Conservation (phyloP, 108 stramenopile genomes). For the Skeletonema tropicum region DNA sequence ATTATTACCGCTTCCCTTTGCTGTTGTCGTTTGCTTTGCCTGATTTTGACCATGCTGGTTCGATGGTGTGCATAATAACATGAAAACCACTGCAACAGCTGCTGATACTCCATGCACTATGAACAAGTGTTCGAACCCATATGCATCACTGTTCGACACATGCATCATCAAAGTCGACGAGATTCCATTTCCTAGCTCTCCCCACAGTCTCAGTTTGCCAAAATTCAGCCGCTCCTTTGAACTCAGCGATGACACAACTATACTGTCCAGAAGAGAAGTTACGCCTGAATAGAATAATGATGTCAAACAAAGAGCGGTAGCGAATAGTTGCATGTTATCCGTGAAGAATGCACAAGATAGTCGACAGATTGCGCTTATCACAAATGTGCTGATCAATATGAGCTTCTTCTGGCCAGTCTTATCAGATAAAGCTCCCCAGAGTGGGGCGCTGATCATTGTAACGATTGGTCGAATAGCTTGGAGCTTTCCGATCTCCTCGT, state of each 20-base stretch:
- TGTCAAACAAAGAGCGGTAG: constrained; percentile 24
- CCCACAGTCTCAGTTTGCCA: constrained; percentile 90
- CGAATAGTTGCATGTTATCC: constrained; percentile 18
- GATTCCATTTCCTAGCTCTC: constrained; percentile 94
- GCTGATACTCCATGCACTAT: constrained; percentile 33
- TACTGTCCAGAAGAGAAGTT: constrained; percentile 82
- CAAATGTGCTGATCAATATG: constrained; percentile 20
- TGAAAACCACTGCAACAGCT: constrained; percentile 12
- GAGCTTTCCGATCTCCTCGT: constrained; percentile 31
- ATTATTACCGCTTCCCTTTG: not conserved
- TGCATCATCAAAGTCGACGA: constrained; percentile 30
- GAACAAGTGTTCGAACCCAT: constrained; percentile 25
- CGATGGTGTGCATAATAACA: constrained; percentile 25
- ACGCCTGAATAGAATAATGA: constrained; percentile 39
- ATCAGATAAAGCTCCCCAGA: constrained; percentile 41
- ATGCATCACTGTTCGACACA: not conserved
- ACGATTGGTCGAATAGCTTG: constrained; percentile 47
- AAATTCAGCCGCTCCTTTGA: constrained; percentile 71
- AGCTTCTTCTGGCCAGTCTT: constrained; percentile 29
- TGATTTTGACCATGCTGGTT: not conserved
- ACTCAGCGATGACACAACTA: constrained; percentile 72
- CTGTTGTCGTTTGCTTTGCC: not conserved
- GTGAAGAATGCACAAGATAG: constrained; percentile 17
- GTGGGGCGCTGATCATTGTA: constrained; percentile 32
- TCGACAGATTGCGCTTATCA: constrained; percentile 23